Evolutionary conservation across 1,284 basidiomycete genomes (phyloP).

Genomic region (Trichosporon sp.): DNA sequence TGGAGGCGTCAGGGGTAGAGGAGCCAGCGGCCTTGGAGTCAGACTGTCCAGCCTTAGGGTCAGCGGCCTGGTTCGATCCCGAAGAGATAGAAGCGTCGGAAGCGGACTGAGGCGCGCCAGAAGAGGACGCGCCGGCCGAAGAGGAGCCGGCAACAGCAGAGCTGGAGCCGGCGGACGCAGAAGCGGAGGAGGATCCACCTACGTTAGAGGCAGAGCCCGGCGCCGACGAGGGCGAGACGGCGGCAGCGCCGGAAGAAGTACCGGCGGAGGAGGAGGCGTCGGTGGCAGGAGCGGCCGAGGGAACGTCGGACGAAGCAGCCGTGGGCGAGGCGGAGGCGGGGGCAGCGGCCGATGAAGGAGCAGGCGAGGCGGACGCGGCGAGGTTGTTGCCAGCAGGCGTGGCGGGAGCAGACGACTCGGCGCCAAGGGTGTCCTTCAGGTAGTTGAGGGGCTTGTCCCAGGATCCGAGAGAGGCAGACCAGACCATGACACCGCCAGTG

Average conservation of each 20-base stretch:
- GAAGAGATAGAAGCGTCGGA: not conserved
- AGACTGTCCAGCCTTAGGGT: slow-evolving; percentile 1
- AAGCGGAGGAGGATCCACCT: not conserved
- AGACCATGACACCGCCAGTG: slow-evolving; percentile 33
- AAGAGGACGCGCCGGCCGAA: slow-evolving; percentile 2
- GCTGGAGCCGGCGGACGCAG: not conserved
- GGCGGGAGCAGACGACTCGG: slow-evolving; percentile 15
- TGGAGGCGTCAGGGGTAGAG: not conserved
- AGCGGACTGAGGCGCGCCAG: not conserved
- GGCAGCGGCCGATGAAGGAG: not conserved
- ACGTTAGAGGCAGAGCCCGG: slow-evolving; percentile 16
- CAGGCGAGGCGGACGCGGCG: not conserved
- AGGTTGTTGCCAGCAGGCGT: slow-evolving; percentile 14
- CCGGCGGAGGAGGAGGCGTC: not conserved
- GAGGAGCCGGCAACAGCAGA: not conserved
- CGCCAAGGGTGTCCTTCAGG: slow-evolving; percentile 21
- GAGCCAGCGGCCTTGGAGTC: slow-evolving; percentile 1
- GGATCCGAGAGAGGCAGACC: slow-evolving; percentile 26
- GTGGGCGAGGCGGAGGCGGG: not conserved
- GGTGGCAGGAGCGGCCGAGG: not conserved
- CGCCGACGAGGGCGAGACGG: not conserved
- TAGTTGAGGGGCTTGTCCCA: slow-evolving; percentile 29
- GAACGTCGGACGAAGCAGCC: not conserved
- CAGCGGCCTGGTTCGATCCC: not conserved
- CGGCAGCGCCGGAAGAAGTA: not conserved